Base-by-base conservation (phyloP, 805 yeast species). In the Candida arabinofermentans region DNA sequence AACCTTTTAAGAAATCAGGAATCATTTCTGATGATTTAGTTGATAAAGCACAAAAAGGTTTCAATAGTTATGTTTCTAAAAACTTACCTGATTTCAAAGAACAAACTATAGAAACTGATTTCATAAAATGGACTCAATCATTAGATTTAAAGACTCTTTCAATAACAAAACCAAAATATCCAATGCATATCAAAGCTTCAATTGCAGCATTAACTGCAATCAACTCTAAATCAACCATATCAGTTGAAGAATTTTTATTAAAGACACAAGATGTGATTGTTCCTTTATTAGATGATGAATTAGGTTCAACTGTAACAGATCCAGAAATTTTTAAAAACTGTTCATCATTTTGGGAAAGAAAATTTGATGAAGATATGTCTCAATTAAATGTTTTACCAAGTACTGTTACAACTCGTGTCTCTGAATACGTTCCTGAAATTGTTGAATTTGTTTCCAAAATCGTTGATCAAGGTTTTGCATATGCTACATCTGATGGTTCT, bases 381-480 rank as follows among this genome's bases (percentile, higher is more conserved):
- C 72, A 72, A 24, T 73, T 93, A 61, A 90, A 90, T 55, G 98
- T 93, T 7, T 68, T 86, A 39, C 84, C 93, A 9, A 84, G 98
- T 3, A 74, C 85, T 3, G 75, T 89, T 23, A 86, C 95, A 22
- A 93, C 99, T 3, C 79, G 99, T 50, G 99, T 93, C 13, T 85
- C 96, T 4, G 99, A 93, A 63, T 91, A 88, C 57, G 81, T 91
- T 34, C 97, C 98, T 2, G 96, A 93, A 57, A 90, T 93, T 62
- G 77, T 91, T 32, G 75, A 66, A 13, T 91, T 81, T 63, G 95
- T 93, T 16, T 74, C 78, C 49, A 71, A 69, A 52, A 90, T 93
- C 58, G 78, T 91, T 33, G 62, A 57, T 3, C 85, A 84, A 53
- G 96, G 96, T 0, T 91, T 73, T 62, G 99, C 91, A 2, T 90